Evolutionary conservation across 2,329 filamentous ascomycete species (phyloP).

Genomic region (Aureobasidium sp.): DNA sequence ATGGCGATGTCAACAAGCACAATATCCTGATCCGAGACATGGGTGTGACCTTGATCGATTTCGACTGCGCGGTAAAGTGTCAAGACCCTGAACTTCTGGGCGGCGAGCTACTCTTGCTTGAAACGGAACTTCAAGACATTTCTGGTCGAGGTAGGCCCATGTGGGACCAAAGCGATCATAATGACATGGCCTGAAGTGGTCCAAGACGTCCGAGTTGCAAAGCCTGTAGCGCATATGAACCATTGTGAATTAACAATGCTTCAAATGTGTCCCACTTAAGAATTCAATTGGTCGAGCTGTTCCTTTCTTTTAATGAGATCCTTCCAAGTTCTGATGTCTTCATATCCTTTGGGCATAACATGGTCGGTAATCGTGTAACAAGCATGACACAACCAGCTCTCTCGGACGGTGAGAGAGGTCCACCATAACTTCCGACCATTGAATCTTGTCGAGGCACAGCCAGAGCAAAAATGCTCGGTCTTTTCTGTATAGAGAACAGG

Average conservation of each 20-base stretch:
- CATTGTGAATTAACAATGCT: not conserved
- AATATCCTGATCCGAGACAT: constrained; percentile 32
- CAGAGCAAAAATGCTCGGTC: not conserved
- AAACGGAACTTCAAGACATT: constrained; percentile 12
- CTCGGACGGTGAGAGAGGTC: not conserved
- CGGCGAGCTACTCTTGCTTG: constrained; percentile 15
- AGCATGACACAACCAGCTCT: not conserved
- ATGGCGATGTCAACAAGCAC: constrained; percentile 34
- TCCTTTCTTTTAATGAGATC: not conserved
- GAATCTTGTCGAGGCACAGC: not conserved
- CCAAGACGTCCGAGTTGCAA: not conserved
- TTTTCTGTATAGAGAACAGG: not conserved
- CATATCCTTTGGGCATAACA: not conserved
- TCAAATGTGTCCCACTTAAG: not conserved
- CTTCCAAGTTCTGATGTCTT: not conserved
- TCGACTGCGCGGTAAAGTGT: constrained; percentile 24
- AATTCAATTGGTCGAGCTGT: not conserved
- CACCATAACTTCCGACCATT: not conserved
- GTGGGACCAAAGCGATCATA: not conserved
- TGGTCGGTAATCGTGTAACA: not conserved
- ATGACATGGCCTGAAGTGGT: not conserved
- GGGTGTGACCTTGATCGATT: constrained; percentile 29
- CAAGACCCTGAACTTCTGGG: constrained; percentile 17
- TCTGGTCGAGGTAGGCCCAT: constrained; percentile 11
- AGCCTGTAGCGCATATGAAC: not conserved